These are phyloP conservation scores for Penicillium soppii DNA, from an alignment of 495 filamentous ascomycete genomes.

Conservation along the genomic window DNA sequence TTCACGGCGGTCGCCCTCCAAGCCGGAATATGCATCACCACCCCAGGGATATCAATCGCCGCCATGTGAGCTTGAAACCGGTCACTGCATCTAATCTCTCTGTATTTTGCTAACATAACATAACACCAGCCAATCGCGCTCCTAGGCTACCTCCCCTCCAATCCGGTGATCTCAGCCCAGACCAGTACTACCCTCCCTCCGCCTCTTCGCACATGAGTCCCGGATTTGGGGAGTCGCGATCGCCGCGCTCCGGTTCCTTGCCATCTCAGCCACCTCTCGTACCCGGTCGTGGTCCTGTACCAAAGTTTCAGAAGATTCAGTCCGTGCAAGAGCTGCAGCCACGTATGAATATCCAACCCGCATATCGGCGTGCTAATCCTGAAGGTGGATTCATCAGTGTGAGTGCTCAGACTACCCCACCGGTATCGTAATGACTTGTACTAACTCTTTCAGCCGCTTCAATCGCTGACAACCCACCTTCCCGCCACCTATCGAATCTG, in stretches of 20 bases:
- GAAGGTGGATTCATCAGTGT: conserved; percentile 99
- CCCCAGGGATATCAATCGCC: conserved; percentile 66
- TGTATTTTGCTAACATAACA: conserved; percentile 1
- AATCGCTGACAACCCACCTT: conserved; percentile 92
- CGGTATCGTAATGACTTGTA: neutral
- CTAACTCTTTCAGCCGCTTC: conserved; percentile 67
- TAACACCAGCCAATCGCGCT: conserved; percentile 35
- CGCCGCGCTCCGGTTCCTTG: conserved; percentile 56
- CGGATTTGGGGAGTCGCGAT: conserved; percentile 72
- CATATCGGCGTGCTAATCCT: conserved; percentile 90
- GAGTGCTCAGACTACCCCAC: conserved; percentile 35
- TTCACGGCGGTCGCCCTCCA: conserved; percentile 59
- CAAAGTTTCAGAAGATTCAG: conserved; percentile 79
- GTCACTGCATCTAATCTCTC: neutral
- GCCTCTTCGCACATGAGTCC: conserved; percentile 67
- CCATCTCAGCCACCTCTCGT: conserved; percentile 41
- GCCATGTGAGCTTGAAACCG: conserved; percentile 45
- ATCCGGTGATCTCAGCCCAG: conserved; percentile 57
- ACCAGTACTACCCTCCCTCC: conserved; percentile 69
- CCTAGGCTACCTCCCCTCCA: conserved; percentile 69
- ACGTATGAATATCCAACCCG: conserved; percentile 79
- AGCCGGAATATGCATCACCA: conserved; percentile 56
- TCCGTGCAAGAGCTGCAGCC: conserved; percentile 74
- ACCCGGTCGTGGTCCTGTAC: conserved; percentile 70
- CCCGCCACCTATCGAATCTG: conserved; percentile 97